Evolutionary conservation across 192 early-diverging fungal genomes (phyloP).

Genomic region (Oehlia diaphana): DNA sequence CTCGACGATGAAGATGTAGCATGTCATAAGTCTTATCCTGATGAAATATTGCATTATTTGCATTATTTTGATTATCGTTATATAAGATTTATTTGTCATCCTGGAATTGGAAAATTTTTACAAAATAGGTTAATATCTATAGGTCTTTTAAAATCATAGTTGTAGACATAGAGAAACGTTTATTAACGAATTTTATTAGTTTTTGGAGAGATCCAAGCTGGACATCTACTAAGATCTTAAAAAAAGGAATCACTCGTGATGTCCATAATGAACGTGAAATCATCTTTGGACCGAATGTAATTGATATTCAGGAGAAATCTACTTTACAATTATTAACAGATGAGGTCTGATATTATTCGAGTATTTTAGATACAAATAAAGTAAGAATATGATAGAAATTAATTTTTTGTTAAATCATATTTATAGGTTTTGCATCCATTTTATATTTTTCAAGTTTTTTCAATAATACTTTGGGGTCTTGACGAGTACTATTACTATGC

Average conservation of each 20-base stretch:
- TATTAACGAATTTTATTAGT: slow-evolving; percentile 23
- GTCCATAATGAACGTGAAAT: slow-evolving; percentile 55
- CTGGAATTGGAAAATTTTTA: slow-evolving; percentile 46
- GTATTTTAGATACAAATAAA: not conserved
- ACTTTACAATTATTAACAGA: slow-evolving; percentile 60
- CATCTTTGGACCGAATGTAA: slow-evolving; percentile 74
- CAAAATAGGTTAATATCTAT: slow-evolving; percentile 35
- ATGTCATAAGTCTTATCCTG: slow-evolving; percentile 11
- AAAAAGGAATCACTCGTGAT: slow-evolving; percentile 54
- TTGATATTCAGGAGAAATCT: slow-evolving; percentile 71
- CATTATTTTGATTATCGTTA: slow-evolving; percentile 56
- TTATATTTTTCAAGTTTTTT: slow-evolving; percentile 79
- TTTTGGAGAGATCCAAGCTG: slow-evolving; percentile 58
- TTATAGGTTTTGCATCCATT: slow-evolving; percentile 71
- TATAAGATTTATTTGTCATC: slow-evolving; percentile 55
- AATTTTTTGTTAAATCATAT: not conserved
- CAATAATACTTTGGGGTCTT: slow-evolving; percentile 76
- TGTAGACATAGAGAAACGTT: not conserved
- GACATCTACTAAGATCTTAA: slow-evolving; percentile 40
- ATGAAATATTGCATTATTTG: slow-evolving; percentile 43
- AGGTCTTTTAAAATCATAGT: not conserved
- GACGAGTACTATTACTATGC: slow-evolving; percentile 98
- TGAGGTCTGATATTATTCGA: slow-evolving; percentile 44
- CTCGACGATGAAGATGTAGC: slow-evolving; percentile 38
- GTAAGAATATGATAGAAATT: not conserved